These are phyloP conservation scores for Durio zibethinus DNA, from an alignment of 345 rosid genomes.

Conservation along the genomic window DNA sequence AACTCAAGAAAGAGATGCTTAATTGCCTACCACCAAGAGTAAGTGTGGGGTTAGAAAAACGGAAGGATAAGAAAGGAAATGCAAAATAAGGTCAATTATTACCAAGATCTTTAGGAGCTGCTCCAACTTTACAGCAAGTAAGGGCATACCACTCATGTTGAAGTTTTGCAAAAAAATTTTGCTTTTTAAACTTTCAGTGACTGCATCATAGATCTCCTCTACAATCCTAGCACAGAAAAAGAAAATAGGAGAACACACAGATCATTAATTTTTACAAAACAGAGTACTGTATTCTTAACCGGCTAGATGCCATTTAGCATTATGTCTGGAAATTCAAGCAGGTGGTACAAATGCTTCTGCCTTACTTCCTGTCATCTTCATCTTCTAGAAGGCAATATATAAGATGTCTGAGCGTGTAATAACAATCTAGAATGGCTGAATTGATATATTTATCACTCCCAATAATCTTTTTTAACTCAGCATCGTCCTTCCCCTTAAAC, in stretches of 20 bases:
- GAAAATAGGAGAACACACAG: background rate
- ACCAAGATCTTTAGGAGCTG: constrained; percentile 74
- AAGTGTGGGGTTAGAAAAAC: background rate
- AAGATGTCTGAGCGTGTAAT: constrained; percentile 62
- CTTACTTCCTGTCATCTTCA: constrained; percentile 65
- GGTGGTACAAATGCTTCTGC: constrained; percentile 2
- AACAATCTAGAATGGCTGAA: constrained; percentile 75
- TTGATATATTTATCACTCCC: constrained; percentile 59
- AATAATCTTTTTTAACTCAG: constrained; percentile 67
- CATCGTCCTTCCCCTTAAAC: constrained; percentile 67
- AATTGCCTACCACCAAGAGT: background rate
- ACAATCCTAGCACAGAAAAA: constrained; percentile 6
- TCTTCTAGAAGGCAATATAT: constrained; percentile 59
- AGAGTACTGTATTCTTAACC: background rate
- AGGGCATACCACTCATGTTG: constrained; percentile 66
- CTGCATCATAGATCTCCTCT: background rate
- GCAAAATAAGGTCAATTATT: constrained; percentile 9
- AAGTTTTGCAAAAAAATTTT: constrained; percentile 48
- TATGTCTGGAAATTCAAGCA: background rate
- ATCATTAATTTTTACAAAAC: background rate
- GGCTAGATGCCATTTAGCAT: background rate
- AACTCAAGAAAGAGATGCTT: constrained; percentile 2
- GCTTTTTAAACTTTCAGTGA: background rate
- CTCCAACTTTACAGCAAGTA: constrained; percentile 68
- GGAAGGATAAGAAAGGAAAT: background rate